A percentile compares a stretch with the other conserved stretches of the same genome.
phyloP scores from a whole-genome alignment of 495 filamentous ascomycete genomes.

The Daldinia caldariorum region DNA sequence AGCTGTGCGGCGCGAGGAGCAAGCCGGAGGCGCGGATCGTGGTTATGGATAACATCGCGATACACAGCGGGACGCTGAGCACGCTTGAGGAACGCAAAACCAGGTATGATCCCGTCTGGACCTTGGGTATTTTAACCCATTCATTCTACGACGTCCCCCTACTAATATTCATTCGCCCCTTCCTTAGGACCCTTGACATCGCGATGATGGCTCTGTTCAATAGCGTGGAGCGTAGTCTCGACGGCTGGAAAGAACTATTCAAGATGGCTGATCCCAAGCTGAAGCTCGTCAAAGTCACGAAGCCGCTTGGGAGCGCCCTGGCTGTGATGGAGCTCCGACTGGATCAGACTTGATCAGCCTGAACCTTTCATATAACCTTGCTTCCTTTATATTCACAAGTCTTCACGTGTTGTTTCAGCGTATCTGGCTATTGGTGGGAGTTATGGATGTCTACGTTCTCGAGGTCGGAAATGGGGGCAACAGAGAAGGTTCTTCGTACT shows the following conservation, averaged over 20 bases:
- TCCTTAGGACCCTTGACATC: conserved; percentile 49
- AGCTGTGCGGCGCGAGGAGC: conserved; percentile 48
- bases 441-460: neutral
- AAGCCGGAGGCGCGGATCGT: conserved; percentile 50
- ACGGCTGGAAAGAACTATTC: conserved; percentile 49
- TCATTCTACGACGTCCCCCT: too few species aligned
- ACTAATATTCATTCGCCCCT: conserved; percentile 1
- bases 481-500: neutral
- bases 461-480: neutral
- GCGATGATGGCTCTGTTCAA: conserved; percentile 52
- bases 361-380: conserved; percentile 20
- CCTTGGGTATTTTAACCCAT: too few species aligned
- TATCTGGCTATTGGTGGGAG: conserved; percentile 6
- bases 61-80: conserved; percentile 40
- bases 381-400: neutral
- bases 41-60: conserved; percentile 51
- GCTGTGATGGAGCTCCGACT: conserved; percentile 38
- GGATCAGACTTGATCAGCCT: conserved; percentile 18
- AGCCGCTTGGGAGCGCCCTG: conserved; percentile 38
- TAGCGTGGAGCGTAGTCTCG: conserved; percentile 47
- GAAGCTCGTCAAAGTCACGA: conserved; percentile 39
- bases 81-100: conserved; percentile 44
- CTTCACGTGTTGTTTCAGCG: conserved; percentile 1
- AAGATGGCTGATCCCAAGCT: conserved; percentile 46
- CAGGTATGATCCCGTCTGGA: conserved; percentile 7